Evolutionary conservation across 2,329 filamentous ascomycete species (phyloP).

Genomic region (Boeremia lycopersici): DNA sequence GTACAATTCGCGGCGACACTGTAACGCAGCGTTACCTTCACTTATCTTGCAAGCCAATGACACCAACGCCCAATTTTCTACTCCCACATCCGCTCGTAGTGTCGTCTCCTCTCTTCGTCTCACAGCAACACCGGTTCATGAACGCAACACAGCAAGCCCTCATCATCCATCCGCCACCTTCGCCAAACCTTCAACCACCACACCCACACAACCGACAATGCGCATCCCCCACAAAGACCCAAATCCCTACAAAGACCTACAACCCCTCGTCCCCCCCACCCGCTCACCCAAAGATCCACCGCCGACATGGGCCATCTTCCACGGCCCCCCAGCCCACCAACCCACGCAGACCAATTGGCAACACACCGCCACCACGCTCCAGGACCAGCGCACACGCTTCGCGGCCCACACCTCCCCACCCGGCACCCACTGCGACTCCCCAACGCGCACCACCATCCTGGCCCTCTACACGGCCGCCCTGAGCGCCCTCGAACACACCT

Average conservation of each 20-base stretch:
- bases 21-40: background rate
- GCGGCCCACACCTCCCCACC: background rate
- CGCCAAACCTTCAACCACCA: background rate
- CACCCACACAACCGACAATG: background rate
- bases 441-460: conserved; percentile 16
- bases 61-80: background rate
- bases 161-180: background rate
- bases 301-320: background rate
- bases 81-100: background rate
- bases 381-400: conserved; percentile 5
- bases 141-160: background rate
- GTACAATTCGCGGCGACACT: background rate
- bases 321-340: background rate
- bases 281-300: background rate
- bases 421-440: background rate
- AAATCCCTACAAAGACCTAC: no score
- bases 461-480: conserved; percentile 18
- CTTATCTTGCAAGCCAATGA: background rate
- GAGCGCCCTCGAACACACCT: background rate
- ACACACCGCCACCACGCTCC: background rate
- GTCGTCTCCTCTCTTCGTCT: background rate
- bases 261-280: background rate
- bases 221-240: background rate
- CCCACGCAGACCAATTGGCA: background rate
- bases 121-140: no score